Conservation (phyloP, 352 stramenopile species). For the Phytopythium kandeliae region DNA sequence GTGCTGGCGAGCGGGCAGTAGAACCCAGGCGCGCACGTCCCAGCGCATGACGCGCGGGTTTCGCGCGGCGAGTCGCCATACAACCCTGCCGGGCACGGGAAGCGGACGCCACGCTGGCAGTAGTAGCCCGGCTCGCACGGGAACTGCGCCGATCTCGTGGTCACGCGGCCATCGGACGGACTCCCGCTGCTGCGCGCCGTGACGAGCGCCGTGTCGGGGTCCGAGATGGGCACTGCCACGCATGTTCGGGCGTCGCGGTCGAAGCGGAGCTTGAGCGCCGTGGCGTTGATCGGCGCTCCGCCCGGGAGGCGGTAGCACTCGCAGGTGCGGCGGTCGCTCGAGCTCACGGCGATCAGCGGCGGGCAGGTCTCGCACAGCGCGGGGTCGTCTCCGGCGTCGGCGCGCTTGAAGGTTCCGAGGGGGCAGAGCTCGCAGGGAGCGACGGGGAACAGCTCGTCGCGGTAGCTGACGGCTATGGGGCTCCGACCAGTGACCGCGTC, state of each 20-base stretch:
- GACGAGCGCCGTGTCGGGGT: constrained; percentile 6
- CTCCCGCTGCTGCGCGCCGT: constrained; percentile 5
- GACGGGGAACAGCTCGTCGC: constrained; percentile 46
- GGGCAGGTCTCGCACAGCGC: constrained; percentile 50
- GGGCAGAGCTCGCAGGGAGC: constrained; percentile 57
- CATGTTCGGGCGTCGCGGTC: constrained; percentile 16
- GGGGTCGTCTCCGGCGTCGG: constrained; percentile 27
- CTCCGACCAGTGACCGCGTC: constrained; percentile 36
- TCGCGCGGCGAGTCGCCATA: constrained; percentile 30
- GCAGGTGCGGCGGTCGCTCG: constrained; percentile 46
- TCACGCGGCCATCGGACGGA: constrained; percentile 22
- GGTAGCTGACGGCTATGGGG: constrained; percentile 50
- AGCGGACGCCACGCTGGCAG: constrained; percentile 39
- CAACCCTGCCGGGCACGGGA: constrained; percentile 44
- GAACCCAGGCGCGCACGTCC: constrained; percentile 37
- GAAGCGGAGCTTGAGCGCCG: constrained; percentile 33
- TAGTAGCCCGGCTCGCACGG: constrained; percentile 64
- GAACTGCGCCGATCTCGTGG: constrained; percentile 36
- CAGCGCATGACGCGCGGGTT: constrained; percentile 30
- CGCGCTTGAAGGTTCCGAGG: constrained; percentile 62
- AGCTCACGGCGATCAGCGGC: constrained; percentile 29
- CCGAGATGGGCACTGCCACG: neutral
- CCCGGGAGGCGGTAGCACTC: constrained; percentile 54
- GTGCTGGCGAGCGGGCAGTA: constrained; percentile 59
- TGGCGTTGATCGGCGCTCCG: constrained; percentile 25